Evolutionary conservation across 23 red algal species (phyloP).

Genomic region (Cyanidioschyzon merolae): DNA sequence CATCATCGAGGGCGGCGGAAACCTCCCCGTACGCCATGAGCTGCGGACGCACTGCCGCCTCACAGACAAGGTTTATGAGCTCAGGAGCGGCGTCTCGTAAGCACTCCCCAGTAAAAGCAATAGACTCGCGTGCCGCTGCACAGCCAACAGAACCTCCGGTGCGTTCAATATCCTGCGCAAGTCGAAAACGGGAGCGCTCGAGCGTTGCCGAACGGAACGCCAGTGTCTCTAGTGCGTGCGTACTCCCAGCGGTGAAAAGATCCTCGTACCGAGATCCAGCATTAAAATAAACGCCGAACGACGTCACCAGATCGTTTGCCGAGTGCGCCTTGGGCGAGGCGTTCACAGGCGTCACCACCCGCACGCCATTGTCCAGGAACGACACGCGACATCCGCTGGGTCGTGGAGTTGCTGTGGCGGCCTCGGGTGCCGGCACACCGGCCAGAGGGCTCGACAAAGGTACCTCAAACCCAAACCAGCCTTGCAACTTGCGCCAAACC

Average conservation of each 20-base stretch:
- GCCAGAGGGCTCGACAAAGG: slow-evolving; percentile 54
- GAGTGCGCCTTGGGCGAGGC: background rate
- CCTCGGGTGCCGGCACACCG: slow-evolving; percentile 33
- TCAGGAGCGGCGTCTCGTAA: slow-evolving; percentile 39
- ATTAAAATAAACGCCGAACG: slow-evolving; percentile 58
- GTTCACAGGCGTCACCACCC: slow-evolving; percentile 52
- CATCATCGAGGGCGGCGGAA: slow-evolving; percentile 28
- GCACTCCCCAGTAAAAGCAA: slow-evolving; percentile 65
- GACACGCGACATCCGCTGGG: slow-evolving; percentile 24
- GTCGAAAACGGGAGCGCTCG: slow-evolving; percentile 31
- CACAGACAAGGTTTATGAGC: slow-evolving; percentile 35
- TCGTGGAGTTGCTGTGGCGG: slow-evolving; percentile 6
- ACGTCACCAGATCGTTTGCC: slow-evolving; percentile 30
- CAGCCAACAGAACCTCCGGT: slow-evolving; percentile 55
- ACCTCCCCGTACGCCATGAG: slow-evolving; percentile 3
- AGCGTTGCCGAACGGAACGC: slow-evolving; percentile 63
- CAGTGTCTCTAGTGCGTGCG: slow-evolving; percentile 59
- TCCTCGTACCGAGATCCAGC: slow-evolving; percentile 83
- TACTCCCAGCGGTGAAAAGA: slow-evolving; percentile 40
- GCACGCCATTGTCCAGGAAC: slow-evolving; percentile 52
- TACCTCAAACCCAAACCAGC: slow-evolving; percentile 62
- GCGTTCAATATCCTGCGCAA: slow-evolving; percentile 65
- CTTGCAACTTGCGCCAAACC: slow-evolving; percentile 54
- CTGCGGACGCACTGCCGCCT: slow-evolving; percentile 34
- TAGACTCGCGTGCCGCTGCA: slow-evolving; percentile 59